phyloP scores from a whole-genome alignment of 1,284 basidiomycete genomes.

The Sporisorium graminicola region DNA sequence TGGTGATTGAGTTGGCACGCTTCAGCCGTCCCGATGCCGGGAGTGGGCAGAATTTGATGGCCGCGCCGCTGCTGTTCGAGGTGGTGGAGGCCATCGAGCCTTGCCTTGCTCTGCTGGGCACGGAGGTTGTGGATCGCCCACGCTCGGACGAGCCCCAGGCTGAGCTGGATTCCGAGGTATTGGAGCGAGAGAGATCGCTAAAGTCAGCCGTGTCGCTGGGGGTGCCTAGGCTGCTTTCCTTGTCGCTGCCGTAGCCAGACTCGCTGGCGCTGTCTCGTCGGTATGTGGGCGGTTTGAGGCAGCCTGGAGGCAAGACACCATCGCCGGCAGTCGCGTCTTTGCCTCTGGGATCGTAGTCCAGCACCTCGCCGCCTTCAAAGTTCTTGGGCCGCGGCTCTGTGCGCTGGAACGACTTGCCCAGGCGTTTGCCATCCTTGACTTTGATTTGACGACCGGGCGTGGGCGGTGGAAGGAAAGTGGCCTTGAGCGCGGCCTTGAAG shows the following conservation, averaged over 20 bases:
- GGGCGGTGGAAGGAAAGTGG: slow-evolving; percentile 55
- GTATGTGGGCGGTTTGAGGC: slow-evolving; percentile 12
- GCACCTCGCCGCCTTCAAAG: slow-evolving; percentile 57
- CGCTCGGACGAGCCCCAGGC: slow-evolving; percentile 21
- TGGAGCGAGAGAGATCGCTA: slow-evolving; percentile 26
- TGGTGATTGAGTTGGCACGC: slow-evolving; percentile 66
- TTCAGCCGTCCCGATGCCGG: slow-evolving; percentile 59
- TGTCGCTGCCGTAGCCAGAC: slow-evolving; percentile 44
- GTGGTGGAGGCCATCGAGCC: slow-evolving; percentile 35
- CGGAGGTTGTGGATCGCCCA: background rate
- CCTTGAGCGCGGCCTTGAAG: slow-evolving; percentile 53
- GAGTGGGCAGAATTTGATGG: slow-evolving; percentile 63
- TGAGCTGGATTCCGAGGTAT: slow-evolving; percentile 29
- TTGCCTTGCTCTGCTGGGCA: slow-evolving; percentile 17
- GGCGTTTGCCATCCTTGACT: slow-evolving; percentile 41
- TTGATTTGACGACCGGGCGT: slow-evolving; percentile 55
- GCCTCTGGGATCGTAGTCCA: slow-evolving; percentile 58
- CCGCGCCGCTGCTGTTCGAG: slow-evolving; percentile 38
- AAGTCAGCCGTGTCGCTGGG: slow-evolving; percentile 29
- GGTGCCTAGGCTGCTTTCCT: slow-evolving; percentile 30
- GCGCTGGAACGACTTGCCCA: slow-evolving; percentile 59
- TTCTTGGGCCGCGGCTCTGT: slow-evolving; percentile 32
- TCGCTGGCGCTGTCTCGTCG: slow-evolving; percentile 31
- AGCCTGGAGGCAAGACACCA: slow-evolving; percentile 42
- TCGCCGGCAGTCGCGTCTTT: slow-evolving; percentile 51